Evolutionary conservation across 495 filamentous ascomycete species (phyloP), one percentile per base, ranked within the genome.

Genomic region (Penicillium salamii): DNA sequence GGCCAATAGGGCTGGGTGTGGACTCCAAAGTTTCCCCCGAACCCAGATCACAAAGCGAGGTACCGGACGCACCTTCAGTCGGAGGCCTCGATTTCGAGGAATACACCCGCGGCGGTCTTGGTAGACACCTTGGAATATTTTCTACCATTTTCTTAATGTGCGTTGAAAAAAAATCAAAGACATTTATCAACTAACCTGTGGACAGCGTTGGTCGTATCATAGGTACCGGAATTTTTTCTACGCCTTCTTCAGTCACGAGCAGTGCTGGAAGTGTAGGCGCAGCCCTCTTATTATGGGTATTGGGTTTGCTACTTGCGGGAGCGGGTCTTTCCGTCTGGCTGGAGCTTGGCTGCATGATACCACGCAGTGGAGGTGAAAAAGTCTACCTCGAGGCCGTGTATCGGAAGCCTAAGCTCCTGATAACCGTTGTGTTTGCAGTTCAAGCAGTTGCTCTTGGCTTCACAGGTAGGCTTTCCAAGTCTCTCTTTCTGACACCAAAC

Each of bases 311-410:
- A 9, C 66, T 87, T 4, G 74, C 79, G 1, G 76, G 71, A 21
- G 80, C 73, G 28, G 85, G 83, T 0, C 61, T 88, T 3, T 72
- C 76, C 1, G 74, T 89, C 2, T 75, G 69, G 31, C 63, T 89
- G 5, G 86, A 89, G 56, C 81, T 82, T 53, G 85, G 84, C 1
- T 83, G 76, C 57, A 85, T 87, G 77, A 69, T 87, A 38, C 85
- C 85, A 12, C 69, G 82, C 17, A 83, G 77, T 17, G 84, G 85
- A 5, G 86, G 84, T 20, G 75, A 80, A 36, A 89, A 89, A 58
- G 79, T 88, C 14, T 89, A 89, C 50, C 78, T 89, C 33, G 85
- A 90, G 53, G 86, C 82, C 43, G 83, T 80, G 0, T 90, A 88
- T 59, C 79, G 76, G 1, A 69, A 69, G 24, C 86, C 87, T 1